phyloP scores from a whole-genome alignment of 73 alveolate species.

The Stentor roeselii region DNA sequence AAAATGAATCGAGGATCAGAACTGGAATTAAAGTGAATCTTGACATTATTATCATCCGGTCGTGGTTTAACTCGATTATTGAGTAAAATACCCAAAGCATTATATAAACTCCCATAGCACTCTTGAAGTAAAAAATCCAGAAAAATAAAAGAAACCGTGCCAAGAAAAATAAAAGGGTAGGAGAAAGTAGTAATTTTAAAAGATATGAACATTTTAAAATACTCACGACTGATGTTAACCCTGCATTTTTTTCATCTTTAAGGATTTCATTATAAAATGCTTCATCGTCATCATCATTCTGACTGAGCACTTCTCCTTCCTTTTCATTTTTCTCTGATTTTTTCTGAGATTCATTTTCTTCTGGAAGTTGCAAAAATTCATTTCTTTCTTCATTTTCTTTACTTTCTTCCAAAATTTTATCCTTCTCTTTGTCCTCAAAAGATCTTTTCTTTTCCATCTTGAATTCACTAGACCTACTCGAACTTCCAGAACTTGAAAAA shows the following conservation, averaged over 20 bases:
- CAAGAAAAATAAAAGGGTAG: not conserved
- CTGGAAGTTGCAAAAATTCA: not conserved
- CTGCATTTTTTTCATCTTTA: not conserved
- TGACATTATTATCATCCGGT: not conserved
- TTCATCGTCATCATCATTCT: not conserved
- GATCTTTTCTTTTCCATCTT: not conserved
- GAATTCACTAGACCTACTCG: not conserved
- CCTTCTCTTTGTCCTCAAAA: not conserved
- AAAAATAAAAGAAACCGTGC: conserved; percentile 11
- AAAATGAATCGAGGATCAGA: not conserved
- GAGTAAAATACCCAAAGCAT: conserved; percentile 17
- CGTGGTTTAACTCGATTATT: not conserved
- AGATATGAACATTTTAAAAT: not conserved
- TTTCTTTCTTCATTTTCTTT: not conserved
- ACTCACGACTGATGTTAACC: not conserved
- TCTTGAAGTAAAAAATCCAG: conserved; percentile 19
- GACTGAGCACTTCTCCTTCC: not conserved
- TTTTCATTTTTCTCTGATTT: not conserved
- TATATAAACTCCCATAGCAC: not conserved
- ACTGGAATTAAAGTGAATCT: not conserved
- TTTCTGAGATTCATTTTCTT: not conserved
- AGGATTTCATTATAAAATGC: not conserved
- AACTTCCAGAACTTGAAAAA: not conserved
- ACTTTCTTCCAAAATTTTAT: too few species aligned
- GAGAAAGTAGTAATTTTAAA: not conserved